Percentiles rank a stretch among this genome's conserved stretches.
Conservation (phyloP, 768 basidiomycete genomes). For the Dacryopinax spathularia region DNA sequence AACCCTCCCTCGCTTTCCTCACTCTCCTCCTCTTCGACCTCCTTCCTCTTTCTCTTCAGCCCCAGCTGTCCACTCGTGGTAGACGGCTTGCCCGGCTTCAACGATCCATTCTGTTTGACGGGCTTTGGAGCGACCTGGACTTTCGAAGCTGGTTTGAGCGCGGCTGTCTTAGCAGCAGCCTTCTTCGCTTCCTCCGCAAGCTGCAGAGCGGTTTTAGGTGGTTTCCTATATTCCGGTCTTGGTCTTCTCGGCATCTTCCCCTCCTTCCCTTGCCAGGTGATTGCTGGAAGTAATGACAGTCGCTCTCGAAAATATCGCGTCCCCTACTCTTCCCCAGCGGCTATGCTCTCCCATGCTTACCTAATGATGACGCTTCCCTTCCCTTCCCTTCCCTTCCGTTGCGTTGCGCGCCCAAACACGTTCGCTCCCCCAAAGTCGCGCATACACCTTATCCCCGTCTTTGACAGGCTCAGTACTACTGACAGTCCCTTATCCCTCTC, state of each 20-base stretch:
- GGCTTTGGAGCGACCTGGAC: too few relatives aligned
- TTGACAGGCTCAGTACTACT: not conserved
- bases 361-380: not conserved
- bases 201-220: not conserved
- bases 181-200: not conserved
- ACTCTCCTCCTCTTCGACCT: not conserved
- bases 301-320: not conserved
- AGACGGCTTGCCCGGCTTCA: not conserved
- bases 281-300: not conserved
- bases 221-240: not conserved
- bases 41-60: not conserved
- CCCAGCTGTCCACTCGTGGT: not conserved
- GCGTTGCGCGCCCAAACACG: too few relatives aligned
- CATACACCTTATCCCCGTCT: not conserved
- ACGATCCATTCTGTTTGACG: not conserved
- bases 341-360: not conserved
- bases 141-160: too few relatives aligned
- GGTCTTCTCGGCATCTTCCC: not conserved
- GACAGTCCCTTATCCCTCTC: not conserved
- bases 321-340: not conserved
- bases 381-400: too few relatives aligned
- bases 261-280: not conserved
- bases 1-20: slow-evolving; percentile 1
- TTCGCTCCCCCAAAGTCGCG: not conserved
- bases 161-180: too few relatives aligned